Evolutionary conservation across 345 rosid genomes (phyloP), one percentile per base, ranked within the genome.

Genomic region (Xanthoceras sorbifolium): DNA sequence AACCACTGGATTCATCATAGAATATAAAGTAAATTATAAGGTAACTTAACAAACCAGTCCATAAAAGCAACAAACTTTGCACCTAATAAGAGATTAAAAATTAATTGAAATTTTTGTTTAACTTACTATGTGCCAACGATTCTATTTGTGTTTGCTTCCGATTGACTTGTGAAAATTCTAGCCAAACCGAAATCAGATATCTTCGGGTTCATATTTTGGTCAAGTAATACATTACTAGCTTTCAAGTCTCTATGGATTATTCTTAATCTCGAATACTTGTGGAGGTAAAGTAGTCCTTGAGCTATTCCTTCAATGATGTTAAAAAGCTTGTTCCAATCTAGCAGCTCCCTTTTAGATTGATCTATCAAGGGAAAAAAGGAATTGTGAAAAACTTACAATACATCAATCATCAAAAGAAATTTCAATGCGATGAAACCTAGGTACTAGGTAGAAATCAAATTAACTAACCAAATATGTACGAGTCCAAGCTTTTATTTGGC

Each of bases 161-260:
- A n/a, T n/a, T n/a, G n/a, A n/a, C n/a, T n/a, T n/a, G 12, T 63
- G 63, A 77, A 71, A 32, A 71, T 71, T 71, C 71, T 71, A 34
- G 80, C 80, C 71, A 77, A 5, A 34, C 79, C 79, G 22, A 77
- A 77, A 32, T 69, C 79, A 28, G 75, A 77, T 9, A 77, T 77
- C 12, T 77, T 71, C 11, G 80, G 76, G 9, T 48, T 64, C 31
- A 71, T 25, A 15, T 71, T 57, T 64, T 63, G 22, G 61, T 77
- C 70, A 14, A 77, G 71, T 6, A 77, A 44, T 23, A 77, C 63
- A 46, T 71, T 77, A 8, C 81, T 29, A 12, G 66, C 72, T 44
- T 78, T 78, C 67, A 78, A 20, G 40, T 78, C 81, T 57, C 60
- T 54, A 54, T 54, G 60, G 3, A 54, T 54, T 2, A 54, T 54